A percentile compares a stretch with the other conserved stretches of the same genome.
phyloP scores from a whole-genome alignment of 257 asterid species.

The Solanum verrucosum region DNA sequence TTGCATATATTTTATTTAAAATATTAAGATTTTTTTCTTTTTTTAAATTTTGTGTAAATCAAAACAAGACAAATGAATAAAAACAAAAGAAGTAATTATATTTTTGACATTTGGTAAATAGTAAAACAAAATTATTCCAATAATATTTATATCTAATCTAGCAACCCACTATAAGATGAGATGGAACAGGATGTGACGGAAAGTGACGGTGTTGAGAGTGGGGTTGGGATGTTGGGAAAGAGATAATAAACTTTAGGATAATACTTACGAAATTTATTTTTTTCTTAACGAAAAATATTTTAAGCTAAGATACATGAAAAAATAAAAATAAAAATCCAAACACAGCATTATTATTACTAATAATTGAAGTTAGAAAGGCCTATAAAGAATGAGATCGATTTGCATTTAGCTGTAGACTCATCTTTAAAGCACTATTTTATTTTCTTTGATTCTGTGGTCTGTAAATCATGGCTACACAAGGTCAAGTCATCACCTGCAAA shows the following conservation, averaged over 20 bases:
- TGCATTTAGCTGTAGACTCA: background rate
- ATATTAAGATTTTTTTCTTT: background rate
- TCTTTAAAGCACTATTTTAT: background rate
- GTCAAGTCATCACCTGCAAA: slow-evolving; percentile 91
- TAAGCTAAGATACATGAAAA: background rate
- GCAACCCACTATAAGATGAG: too few species aligned
- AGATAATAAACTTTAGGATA: background rate
- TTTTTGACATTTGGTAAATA: too few species aligned
- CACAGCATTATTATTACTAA: background rate
- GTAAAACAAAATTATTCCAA: background rate
- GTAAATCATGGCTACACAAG: slow-evolving; percentile 57
- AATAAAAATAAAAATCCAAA: background rate
- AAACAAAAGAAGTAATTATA: too few species aligned
- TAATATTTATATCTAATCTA: background rate
- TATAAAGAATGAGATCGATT: background rate
- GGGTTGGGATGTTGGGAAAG: background rate
- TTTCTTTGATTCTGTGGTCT: background rate
- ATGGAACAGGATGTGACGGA: background rate
- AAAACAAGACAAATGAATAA: background rate
- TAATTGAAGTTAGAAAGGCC: background rate
- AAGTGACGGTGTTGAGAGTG: background rate
- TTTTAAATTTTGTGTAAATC: background rate
- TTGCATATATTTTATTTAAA: accelerated
- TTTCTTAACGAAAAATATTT: background rate
- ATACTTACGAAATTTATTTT: background rate